Base-by-base conservation (phyloP, 441 rosid genomes). In the Arabidopsis hybrid region DNA sequence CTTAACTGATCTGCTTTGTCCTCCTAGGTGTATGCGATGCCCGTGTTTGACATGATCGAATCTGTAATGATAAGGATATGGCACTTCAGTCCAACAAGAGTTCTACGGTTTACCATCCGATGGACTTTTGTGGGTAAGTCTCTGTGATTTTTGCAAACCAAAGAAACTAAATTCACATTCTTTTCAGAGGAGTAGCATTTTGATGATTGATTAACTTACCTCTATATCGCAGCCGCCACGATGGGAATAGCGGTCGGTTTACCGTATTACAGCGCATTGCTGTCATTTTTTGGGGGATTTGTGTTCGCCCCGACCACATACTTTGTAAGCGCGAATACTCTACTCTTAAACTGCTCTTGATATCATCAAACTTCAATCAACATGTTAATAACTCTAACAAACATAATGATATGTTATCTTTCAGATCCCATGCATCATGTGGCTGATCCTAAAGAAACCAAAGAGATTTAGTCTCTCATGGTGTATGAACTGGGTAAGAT, bases 1-100 rank as follows among this genome's bases (percentile, higher is more conserved):
- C 3, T 26, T 52, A 11, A 26, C 26, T 21, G 4, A 0, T n/a
- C 8, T 17, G 62, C 3, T 21, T 10, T 11, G 26, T 58, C 21
- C 8, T 69, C 21, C 8, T 69, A 86, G 91, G 76, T 86, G 31
- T 88, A 78, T 18, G 93, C 93, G 14, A 86, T 88, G 87, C 89
- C 93, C 0, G 93, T 88, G 2, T 88, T 84, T 68, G 93, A 88
- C 83, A 86, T 88, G 91, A 68, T 84, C 6, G 93, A 88, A 69
- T 82, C 88, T 36, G 59, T 84, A 9, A 21, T 85, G 78, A 88
- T 86, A 40, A 88, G 72, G 83, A 84, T 83, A 65, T 51, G 83
- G 78, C 80, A 82, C 17, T 88, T 84, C 62, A 72, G 32, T 11
- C 89, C 91, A 17, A 71, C 79, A 7, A 38, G 6, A 4, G 40